phyloP scores from a whole-genome alignment of 2,329 filamentous ascomycete species.

The Trichoderma atrobrunneum region DNA sequence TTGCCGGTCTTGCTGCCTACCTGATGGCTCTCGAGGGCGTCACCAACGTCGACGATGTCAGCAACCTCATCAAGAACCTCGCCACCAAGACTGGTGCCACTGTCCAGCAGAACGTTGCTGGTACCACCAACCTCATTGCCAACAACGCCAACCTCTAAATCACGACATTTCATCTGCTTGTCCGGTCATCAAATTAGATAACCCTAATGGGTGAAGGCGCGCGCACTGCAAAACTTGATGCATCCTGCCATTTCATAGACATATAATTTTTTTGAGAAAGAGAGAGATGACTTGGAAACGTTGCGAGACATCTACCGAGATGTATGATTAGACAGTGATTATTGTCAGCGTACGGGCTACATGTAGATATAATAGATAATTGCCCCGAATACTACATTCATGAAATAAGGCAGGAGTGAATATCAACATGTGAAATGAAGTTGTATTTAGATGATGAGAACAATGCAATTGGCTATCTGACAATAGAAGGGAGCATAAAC shows the following conservation, averaged over 20 bases:
- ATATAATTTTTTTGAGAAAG: not conserved
- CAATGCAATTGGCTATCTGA: not conserved
- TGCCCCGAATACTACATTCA: not conserved
- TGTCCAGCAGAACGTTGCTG: slow-evolving; percentile 39
- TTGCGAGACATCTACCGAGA: not conserved
- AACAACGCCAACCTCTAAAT: slow-evolving; percentile 49
- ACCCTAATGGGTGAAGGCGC: not conserved
- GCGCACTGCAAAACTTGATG: not conserved
- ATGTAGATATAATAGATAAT: not conserved
- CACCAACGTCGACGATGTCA: slow-evolving; percentile 37
- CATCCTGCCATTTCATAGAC: slow-evolving; percentile 1
- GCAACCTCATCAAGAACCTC: slow-evolving; percentile 52
- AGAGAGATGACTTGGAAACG: not conserved
- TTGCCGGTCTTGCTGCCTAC: slow-evolving; percentile 67
- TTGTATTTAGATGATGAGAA: not conserved
- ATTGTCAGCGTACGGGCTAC: not conserved
- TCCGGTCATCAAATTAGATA: not conserved
- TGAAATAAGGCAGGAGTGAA: not conserved
- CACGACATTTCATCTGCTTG: not conserved
- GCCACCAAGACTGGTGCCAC: slow-evolving; percentile 45
- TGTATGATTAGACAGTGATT: not conserved
- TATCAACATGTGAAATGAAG: not conserved
- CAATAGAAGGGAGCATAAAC: not conserved
- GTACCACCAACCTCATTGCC: slow-evolving; percentile 53
- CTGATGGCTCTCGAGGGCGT: slow-evolving; percentile 57